phyloP scores from a whole-genome alignment of 208 protist genomes.

The Herpetomonas muscarum region DNA sequence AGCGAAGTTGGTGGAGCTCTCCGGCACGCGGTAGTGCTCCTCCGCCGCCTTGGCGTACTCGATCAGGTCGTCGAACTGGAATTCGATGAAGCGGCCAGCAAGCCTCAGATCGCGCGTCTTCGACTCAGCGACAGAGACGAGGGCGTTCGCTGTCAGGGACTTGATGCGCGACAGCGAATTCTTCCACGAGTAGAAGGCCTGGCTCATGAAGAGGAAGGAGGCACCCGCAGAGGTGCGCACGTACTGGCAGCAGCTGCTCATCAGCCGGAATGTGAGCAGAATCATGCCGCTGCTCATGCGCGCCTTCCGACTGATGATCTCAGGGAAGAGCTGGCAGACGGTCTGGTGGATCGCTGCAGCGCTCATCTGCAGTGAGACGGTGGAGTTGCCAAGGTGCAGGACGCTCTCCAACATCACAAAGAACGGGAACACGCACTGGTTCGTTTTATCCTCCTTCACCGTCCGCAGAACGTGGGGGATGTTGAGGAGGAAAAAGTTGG shows the following conservation, averaged over 20 bases:
- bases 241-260: slow-evolving; percentile 82
- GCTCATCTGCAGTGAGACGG: slow-evolving; percentile 75
- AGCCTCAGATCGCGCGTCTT: slow-evolving; percentile 72
- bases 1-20: slow-evolving; percentile 25
- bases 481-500: slow-evolving; percentile 55
- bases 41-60: slow-evolving; percentile 55
- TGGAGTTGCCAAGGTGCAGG: slow-evolving; percentile 73
- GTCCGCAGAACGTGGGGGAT: slow-evolving; percentile 53
- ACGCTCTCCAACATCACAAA: slow-evolving; percentile 83
- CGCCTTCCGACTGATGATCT: slow-evolving; percentile 72
- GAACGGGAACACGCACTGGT: slow-evolving; percentile 65
- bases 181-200: slow-evolving; percentile 70
- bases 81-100: slow-evolving; percentile 76
- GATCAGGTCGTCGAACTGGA: slow-evolving; percentile 75
- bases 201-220: slow-evolving; percentile 76
- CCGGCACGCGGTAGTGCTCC: slow-evolving; percentile 34
- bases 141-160: slow-evolving; percentile 67
- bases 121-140: slow-evolving; percentile 82
- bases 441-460: slow-evolving; percentile 43
- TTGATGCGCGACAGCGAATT: slow-evolving; percentile 74
- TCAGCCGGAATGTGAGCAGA: slow-evolving; percentile 76
- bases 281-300: slow-evolving; percentile 75
- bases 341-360: slow-evolving; percentile 62
- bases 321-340: slow-evolving; percentile 69
- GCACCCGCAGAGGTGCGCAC: slow-evolving; percentile 57